A percentile compares a stretch with the other conserved stretches of the same genome.
These are phyloP conservation scores for Panicum hallii DNA, from an alignment of 202 grass and related monocot species.

Conservation along the genomic window DNA sequence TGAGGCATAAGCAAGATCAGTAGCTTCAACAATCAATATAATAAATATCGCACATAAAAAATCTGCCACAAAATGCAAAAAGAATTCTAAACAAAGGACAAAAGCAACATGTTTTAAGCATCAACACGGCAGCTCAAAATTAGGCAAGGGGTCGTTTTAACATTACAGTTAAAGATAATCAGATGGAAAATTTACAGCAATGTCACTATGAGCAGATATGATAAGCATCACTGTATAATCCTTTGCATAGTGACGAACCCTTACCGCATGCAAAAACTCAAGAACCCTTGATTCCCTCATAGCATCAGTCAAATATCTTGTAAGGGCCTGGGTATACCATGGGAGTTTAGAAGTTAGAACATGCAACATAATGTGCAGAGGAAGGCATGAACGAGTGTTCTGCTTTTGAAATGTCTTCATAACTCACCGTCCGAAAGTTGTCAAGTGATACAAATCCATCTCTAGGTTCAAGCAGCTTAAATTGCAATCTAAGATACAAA, in stretches of 20 bases:
- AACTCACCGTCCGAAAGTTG: conserved; percentile 81
- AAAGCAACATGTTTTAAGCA: background rate
- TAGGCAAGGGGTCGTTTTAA: background rate
- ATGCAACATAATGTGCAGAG: conserved; percentile 18
- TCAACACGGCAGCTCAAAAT: conserved; percentile 1
- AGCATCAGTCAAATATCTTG: conserved; percentile 74
- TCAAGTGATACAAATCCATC: conserved; percentile 79
- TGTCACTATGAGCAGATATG: background rate
- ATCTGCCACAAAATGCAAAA: conserved; percentile 5
- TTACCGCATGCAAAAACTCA: conserved; percentile 84
- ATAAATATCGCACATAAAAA: conserved; percentile 8
- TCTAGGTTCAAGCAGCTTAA: conserved; percentile 85
- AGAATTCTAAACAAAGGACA: background rate
- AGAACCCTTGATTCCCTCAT: conserved; percentile 96
- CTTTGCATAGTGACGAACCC: conserved; percentile 34
- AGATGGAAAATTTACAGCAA: background rate
- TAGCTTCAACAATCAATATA: conserved; percentile 24
- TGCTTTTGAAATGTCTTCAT: conserved; percentile 29
- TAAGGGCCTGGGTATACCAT: conserved; percentile 69
- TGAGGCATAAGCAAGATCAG: conserved; percentile 35
- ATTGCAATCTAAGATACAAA: conserved; percentile 87
- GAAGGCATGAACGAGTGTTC: conserved; percentile 24
- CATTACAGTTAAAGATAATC: conserved; percentile 2
- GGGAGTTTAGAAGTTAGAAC: conserved; percentile 27
- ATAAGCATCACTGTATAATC: background rate